Evolutionary conservation across 441 rosid genomes (phyloP).

Genomic region (Kokia cookei): DNA sequence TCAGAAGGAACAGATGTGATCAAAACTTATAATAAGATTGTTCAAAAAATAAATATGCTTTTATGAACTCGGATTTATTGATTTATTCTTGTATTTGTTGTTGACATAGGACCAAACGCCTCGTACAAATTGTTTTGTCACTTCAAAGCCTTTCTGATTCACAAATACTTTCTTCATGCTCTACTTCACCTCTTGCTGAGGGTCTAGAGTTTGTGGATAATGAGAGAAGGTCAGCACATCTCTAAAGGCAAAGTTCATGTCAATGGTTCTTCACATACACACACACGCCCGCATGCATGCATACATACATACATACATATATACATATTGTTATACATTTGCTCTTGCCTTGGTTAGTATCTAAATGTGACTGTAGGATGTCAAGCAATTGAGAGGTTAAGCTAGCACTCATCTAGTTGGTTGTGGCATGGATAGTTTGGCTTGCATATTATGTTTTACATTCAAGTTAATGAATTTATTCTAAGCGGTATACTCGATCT

Average conservation of each 20-base stretch:
- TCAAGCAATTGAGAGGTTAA: background rate
- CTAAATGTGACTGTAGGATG: background rate
- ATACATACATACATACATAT: background rate
- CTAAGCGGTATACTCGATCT: slow-evolving; percentile 1
- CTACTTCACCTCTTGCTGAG: slow-evolving; percentile 81
- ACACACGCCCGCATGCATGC: background rate
- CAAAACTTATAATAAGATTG: no score
- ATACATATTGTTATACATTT: background rate
- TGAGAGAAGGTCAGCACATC: slow-evolving; percentile 37
- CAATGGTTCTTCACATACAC: background rate
- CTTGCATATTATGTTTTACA: background rate
- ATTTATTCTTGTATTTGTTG: background rate
- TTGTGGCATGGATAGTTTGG: background rate
- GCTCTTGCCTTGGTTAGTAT: background rate
- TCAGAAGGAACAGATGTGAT: no score
- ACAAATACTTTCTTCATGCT: slow-evolving; percentile 51
- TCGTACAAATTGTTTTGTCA: slow-evolving; percentile 20
- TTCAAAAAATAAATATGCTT: background rate
- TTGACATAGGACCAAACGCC: slow-evolving; percentile 45
- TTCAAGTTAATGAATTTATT: background rate
- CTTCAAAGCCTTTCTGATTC: slow-evolving; percentile 43
- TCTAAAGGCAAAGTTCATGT: background rate
- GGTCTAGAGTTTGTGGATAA: slow-evolving; percentile 74
- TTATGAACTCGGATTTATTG: background rate
- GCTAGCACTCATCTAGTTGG: background rate